Conservation (phyloP, 2,329 filamentous ascomycete genomes). For the Ophiostoma himal-ulmi region DNA sequence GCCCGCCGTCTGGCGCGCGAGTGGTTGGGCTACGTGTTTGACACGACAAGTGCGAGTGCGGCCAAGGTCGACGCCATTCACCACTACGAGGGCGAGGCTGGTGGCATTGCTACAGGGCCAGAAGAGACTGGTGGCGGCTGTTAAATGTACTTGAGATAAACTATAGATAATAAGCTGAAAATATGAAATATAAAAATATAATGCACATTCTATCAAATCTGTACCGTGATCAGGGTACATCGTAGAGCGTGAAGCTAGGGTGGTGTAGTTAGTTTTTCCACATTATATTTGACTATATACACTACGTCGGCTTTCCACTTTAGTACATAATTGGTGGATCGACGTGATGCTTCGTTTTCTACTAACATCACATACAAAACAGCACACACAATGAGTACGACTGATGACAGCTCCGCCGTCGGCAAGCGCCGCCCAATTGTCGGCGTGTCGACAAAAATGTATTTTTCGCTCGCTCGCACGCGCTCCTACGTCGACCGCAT, state of each 20-base stretch:
- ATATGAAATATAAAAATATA: neutral
- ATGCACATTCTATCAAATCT: neutral
- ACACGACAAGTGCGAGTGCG: constrained; percentile 55
- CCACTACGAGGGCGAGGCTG: constrained; percentile 32
- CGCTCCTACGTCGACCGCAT: constrained; percentile 49
- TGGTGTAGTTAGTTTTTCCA: neutral
- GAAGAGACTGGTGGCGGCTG: constrained; percentile 20
- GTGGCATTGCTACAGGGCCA: constrained; percentile 26
- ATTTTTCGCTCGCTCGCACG: constrained; percentile 64
- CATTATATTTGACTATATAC: neutral
- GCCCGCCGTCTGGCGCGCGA: constrained; percentile 71
- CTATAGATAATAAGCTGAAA: neutral
- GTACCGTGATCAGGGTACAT: neutral
- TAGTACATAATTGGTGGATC: neutral
- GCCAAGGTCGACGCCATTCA: constrained; percentile 42
- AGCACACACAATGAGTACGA: neutral
- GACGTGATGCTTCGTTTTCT: neutral
- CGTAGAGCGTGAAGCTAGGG: neutral
- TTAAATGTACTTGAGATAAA: neutral
- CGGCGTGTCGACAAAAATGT: constrained; percentile 73
- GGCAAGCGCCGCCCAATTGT: constrained; percentile 54
- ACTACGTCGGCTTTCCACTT: neutral
- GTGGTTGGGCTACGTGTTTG: constrained; percentile 81
- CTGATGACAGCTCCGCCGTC: neutral
- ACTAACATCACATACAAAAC: neutral